Percentiles rank a stretch among this genome's conserved stretches.
phyloP scores from a whole-genome alignment of 257 asterid species.

The Plantago elongata region DNA sequence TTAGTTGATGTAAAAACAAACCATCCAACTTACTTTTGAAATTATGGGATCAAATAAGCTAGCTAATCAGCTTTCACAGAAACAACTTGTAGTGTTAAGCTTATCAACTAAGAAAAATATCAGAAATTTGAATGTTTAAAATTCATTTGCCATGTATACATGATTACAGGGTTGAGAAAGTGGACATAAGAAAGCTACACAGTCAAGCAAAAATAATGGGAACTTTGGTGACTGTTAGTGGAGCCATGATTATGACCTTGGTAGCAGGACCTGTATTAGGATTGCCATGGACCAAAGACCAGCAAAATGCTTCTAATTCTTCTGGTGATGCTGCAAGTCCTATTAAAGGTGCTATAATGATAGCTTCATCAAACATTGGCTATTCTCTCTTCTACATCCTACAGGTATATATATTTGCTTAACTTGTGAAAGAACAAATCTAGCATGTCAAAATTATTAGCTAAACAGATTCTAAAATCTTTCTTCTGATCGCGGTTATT shows the following conservation, averaged over 20 bases:
- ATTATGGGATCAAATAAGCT: too few relatives aligned
- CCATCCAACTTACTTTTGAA: too few relatives aligned
- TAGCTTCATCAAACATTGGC: constrained; percentile 48
- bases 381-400: constrained; percentile 58
- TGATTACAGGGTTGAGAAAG: constrained; percentile 45
- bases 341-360: constrained; percentile 53
- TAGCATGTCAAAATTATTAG: too few relatives aligned
- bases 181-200: constrained; percentile 32
- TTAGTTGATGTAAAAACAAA: too few relatives aligned
- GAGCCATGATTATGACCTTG: constrained; percentile 78
- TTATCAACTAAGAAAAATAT: too few relatives aligned
- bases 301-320: neutral
- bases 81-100: too few relatives aligned
- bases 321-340: constrained; percentile 20
- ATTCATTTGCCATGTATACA: too few relatives aligned
- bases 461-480: too few relatives aligned
- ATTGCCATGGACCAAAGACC: constrained; percentile 55
- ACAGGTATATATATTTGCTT: constrained; percentile 33
- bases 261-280: constrained; percentile 44
- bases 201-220: constrained; percentile 62
- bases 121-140: too few relatives aligned
- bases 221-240: constrained; percentile 52
- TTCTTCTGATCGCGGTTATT: too few relatives aligned
- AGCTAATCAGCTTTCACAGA: too few relatives aligned
- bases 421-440: neutral